Evolutionary conservation across 345 rosid genomes (phyloP), one percentile per base, ranked within the genome.

Genomic region (Pelargonium nanum): DNA sequence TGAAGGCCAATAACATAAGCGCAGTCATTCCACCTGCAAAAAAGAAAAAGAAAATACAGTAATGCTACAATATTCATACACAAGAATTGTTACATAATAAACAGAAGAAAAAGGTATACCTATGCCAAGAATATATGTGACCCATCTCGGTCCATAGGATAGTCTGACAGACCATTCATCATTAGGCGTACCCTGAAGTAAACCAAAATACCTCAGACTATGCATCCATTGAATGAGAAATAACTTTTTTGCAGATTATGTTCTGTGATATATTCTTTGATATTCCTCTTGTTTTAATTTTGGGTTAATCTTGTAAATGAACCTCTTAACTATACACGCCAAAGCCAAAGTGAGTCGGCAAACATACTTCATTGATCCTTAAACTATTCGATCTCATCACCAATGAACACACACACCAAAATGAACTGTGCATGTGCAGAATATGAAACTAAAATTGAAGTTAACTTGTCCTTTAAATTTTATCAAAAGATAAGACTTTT

Each of bases 111-210:
- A 40, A 19, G 26, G 34, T 25, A 65, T 87, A 89, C 97, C 95
- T 70, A 79, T 78, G 75, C 99, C 95, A 77, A 79, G 61, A 63
- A 90, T 60, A 73, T 93, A 93, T 34, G 96, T 83, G 59, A 85
- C 75, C 99, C 97, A 90, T 78, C 97, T 82, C 24, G 97, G 96
- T 44, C 80, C 90, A 74, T 87, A 90, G n/a, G 96, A 85, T 67
- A 89, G 59, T 74, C 78, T 87, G 55, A 89, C 83, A 53, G 75
- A 72, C 88, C 89, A 86, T 68, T 79, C 82, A 58, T 77, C 76
- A 24, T 65, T 62, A 44, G 69, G 53, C 63, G 80, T 66, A 53
- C 68, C 78, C 97, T 94, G 79, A 62, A 73, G 75, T 57, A 59
- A 53, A 34, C 45, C 45, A 34, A 34, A 34, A 34, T 34, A 34